A percentile compares a stretch with the other conserved stretches of the same genome.
Evolutionary conservation across 257 asterid species (phyloP).

Genomic region (Penstemon davidsonii): DNA sequence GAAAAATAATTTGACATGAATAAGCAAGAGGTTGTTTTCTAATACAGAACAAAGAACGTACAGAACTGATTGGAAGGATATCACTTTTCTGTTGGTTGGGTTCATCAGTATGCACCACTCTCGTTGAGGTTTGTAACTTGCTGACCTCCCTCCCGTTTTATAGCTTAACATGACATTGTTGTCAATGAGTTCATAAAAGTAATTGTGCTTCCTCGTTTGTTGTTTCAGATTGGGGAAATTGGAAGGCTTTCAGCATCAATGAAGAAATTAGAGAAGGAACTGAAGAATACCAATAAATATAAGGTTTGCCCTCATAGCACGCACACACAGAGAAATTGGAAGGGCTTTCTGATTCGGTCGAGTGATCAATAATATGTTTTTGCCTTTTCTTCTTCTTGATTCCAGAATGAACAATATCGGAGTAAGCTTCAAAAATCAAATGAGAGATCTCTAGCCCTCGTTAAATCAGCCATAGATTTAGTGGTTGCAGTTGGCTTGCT

Average conservation of each 20-base stretch:
- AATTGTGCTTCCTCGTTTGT: conserved; percentile 20
- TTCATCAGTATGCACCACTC: conserved; percentile 63
- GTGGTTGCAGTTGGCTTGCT: conserved; percentile 96
- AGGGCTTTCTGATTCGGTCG: too few species aligned
- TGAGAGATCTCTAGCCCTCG: conserved; percentile 75
- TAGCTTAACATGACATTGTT: conserved; percentile 9
- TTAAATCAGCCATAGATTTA: conserved; percentile 79
- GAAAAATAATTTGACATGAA: background rate
- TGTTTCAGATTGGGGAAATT: conserved; percentile 69
- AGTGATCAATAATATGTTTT: too few species aligned
- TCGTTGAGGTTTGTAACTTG: conserved; percentile 63
- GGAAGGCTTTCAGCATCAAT: conserved; percentile 78
- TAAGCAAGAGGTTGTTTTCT: background rate
- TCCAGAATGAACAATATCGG: conserved; percentile 66
- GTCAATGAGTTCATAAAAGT: conserved; percentile 3
- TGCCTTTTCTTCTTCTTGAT: conserved; percentile 12
- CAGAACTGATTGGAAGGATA: conserved; percentile 75
- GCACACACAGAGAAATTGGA: background rate
- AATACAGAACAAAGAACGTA: conserved; percentile 78
- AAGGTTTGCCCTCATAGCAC: conserved; percentile 47
- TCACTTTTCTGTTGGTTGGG: conserved; percentile 95
- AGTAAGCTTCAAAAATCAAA: conserved; percentile 67
- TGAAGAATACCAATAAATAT: conserved; percentile 58
- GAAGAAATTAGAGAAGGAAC: conserved; percentile 76
- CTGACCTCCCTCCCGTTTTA: conserved; percentile 11